Conservation (phyloP, 2,329 filamentous ascomycete species). For the Penicillium corylophilum region DNA sequence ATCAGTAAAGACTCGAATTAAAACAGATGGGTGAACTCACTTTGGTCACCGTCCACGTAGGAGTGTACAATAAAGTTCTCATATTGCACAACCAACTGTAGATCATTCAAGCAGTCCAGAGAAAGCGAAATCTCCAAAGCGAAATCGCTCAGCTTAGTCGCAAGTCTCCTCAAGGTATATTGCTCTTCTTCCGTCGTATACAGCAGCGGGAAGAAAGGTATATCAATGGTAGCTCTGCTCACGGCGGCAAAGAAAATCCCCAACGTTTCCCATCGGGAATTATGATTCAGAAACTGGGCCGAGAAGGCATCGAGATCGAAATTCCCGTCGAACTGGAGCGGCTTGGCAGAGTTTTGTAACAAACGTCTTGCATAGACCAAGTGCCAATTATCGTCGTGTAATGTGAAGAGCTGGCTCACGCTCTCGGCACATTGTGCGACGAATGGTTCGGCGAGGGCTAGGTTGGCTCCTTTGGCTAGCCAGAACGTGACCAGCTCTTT, state of each 20-base stretch:
- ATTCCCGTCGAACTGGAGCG: conserved; percentile 13
- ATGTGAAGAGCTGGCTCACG: conserved; percentile 23
- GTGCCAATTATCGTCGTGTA: conserved; percentile 25
- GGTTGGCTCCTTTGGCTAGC: conserved; percentile 26
- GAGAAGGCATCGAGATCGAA: conserved; percentile 19
- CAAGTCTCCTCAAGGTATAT: conserved; percentile 25
- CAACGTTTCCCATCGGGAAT: conserved; percentile 41
- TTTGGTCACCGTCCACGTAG: conserved; percentile 46
- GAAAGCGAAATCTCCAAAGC: conserved; percentile 39
- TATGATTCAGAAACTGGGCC: conserved; percentile 26
- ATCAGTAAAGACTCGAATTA: neutral
- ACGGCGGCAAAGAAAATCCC: conserved; percentile 41
- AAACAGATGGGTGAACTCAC: conserved; percentile 26
- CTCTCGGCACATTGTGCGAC: conserved; percentile 23
- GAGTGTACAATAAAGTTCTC: conserved; percentile 50
- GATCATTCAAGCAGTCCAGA: conserved; percentile 42
- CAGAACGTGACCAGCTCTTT: conserved; percentile 26
- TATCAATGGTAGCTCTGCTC: conserved; percentile 36
- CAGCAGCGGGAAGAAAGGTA: conserved; percentile 28
- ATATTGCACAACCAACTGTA: conserved; percentile 48
- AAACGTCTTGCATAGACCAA: conserved; percentile 23
- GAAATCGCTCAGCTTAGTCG: conserved; percentile 33
- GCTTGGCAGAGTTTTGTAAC: conserved; percentile 22
- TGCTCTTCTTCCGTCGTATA: conserved; percentile 29
- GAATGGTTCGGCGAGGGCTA: conserved; percentile 27